Percentiles rank a stretch among this genome's conserved stretches.
Evolutionary conservation across 2,329 filamentous ascomycete genomes (phyloP).

Genomic region (Fusarium mundagurra): DNA sequence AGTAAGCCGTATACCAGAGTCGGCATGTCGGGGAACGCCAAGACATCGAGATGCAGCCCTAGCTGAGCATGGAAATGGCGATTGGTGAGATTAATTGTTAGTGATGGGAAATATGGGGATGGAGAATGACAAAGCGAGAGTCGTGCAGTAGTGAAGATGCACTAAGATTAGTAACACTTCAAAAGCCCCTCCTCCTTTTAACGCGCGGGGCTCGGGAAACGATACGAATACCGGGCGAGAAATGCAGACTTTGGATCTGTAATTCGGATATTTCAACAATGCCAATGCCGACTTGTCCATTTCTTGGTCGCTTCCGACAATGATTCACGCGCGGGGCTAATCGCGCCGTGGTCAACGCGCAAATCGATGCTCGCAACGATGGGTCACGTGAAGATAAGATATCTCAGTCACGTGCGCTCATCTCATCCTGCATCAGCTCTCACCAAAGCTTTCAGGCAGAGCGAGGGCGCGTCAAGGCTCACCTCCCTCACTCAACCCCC

Average conservation of each 20-base stretch:
- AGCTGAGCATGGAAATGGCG: not conserved
- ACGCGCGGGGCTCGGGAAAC: slow-evolving; percentile 13
- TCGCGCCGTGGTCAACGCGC: too few species aligned
- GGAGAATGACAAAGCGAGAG: slow-evolving; percentile 15
- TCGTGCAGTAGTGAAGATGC: not conserved
- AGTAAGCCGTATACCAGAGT: slow-evolving; percentile 11
- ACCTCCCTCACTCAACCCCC: not conserved
- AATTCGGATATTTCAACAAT: not conserved
- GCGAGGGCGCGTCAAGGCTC: slow-evolving; percentile 18
- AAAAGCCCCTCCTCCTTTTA: accelerated
- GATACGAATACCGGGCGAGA: slow-evolving; percentile 1
- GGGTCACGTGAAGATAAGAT: slow-evolving; percentile 2
- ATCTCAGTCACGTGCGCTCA: not conserved
- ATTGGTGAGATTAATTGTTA: slow-evolving; percentile 5
- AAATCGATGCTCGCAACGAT: accelerated
- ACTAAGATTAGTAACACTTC: not conserved
- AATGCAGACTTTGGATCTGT: not conserved
- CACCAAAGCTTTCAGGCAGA: slow-evolving; percentile 1
- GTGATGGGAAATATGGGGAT: not conserved
- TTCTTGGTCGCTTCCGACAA: not conserved
- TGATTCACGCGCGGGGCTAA: not conserved
- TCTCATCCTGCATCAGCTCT: not conserved
- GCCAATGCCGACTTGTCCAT: not conserved
- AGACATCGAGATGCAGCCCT: slow-evolving; percentile 24
- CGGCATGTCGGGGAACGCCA: slow-evolving; percentile 39